Conservation (phyloP, 176 grass and related monocot genomes). For the Carex littledalei region DNA sequence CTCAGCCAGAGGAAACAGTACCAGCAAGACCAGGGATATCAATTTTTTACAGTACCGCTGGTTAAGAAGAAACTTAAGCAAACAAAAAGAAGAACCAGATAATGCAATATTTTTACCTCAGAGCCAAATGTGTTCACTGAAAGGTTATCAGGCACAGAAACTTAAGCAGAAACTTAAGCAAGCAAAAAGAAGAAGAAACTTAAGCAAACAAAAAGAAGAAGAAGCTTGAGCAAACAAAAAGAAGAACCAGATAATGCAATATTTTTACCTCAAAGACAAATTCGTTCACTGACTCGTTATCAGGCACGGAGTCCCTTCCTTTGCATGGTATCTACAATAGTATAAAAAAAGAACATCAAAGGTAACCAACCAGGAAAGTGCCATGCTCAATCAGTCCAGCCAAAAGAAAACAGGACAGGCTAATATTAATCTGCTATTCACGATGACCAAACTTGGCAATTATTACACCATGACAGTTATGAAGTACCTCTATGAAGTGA, state of each 20-base stretch:
- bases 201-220: background rate
- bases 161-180: no score
- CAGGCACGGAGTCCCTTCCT: constrained; percentile 92
- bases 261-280: constrained; percentile 78
- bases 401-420: background rate
- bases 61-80: background rate
- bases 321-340: constrained; percentile 73
- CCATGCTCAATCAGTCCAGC: background rate
- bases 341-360: background rate
- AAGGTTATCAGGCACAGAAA: no score
- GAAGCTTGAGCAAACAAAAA: background rate
- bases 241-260: background rate
- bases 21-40: background rate
- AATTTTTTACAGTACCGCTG: background rate
- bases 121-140: constrained; percentile 65
- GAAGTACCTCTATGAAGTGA: background rate
- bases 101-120: constrained; percentile 46
- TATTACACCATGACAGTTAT: background rate
- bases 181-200: no score
- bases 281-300: constrained; percentile 78
- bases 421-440: background rate
- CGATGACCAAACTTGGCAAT: background rate
- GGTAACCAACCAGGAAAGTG: background rate
- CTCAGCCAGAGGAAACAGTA: background rate
- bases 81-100: background rate